Evolutionary conservation across 805 yeast species (phyloP).

Genomic region (Candida xyloterini): DNA sequence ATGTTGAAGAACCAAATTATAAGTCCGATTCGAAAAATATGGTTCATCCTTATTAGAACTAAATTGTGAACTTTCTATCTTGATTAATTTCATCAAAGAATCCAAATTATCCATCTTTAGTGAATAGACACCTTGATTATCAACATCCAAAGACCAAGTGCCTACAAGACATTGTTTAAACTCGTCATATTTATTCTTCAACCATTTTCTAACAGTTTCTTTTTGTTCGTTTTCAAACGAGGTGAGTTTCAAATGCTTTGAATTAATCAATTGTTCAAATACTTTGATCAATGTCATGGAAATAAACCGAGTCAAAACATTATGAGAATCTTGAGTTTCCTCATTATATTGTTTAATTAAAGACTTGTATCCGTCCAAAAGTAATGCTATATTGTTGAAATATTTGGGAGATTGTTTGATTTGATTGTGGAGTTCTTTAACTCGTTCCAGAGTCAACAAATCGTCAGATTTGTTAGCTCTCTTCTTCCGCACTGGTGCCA

Average conservation of each 20-base stretch:
- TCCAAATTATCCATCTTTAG: conserved; percentile 55
- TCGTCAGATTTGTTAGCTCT: neutral
- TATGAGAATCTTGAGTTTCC: conserved; percentile 23
- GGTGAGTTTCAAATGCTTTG: conserved; percentile 38
- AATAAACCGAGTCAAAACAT: conserved; percentile 35
- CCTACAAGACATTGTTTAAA: conserved; percentile 46
- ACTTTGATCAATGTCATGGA: conserved; percentile 41
- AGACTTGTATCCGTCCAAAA: conserved; percentile 40
- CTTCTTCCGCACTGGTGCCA: conserved; percentile 8
- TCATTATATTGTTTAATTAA: conserved; percentile 19
- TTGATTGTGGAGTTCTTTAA: conserved; percentile 27
- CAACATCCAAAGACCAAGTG: conserved; percentile 37
- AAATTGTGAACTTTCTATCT: conserved; percentile 52
- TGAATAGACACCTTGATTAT: conserved; percentile 38
- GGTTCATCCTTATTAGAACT: conserved; percentile 51
- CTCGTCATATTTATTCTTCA: conserved; percentile 52
- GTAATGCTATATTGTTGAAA: conserved; percentile 51
- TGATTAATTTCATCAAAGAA: conserved; percentile 51
- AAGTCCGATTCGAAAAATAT: conserved; percentile 59
- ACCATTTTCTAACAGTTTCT: conserved; percentile 58
- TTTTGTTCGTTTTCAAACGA: conserved; percentile 40
- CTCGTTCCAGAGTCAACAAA: conserved; percentile 22
- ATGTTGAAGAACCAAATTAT: conserved; percentile 37
- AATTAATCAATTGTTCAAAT: conserved; percentile 47
- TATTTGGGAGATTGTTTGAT: conserved; percentile 44